Percentiles rank a stretch among this genome's conserved stretches.
Evolutionary conservation across 163 green algal genomes (phyloP).

Genomic region (Smithsoniella earleae): DNA sequence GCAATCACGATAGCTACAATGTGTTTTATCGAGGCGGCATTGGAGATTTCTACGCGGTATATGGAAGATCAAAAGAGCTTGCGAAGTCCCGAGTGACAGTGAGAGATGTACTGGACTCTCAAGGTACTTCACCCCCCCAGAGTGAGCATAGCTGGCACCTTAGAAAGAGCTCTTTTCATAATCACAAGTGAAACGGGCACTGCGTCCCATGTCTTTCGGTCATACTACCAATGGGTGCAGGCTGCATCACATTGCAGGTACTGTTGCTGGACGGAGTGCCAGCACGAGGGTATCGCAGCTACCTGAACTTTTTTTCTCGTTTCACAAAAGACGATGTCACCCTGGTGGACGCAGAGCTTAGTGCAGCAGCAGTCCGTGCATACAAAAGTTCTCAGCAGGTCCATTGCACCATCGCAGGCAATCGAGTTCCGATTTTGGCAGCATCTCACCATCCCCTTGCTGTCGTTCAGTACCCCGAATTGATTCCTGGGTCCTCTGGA

Average conservation of each 20-base stretch:
- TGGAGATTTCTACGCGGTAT: not conserved
- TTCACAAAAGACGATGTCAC: not conserved
- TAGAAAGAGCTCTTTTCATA: too few species aligned
- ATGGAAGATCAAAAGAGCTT: not conserved
- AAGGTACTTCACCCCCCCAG: too few species aligned
- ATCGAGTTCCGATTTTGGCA: not conserved
- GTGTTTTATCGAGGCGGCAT: not conserved
- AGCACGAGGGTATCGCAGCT: not conserved
- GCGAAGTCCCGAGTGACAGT: not conserved
- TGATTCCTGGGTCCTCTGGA: too few species aligned
- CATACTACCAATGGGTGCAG: too few species aligned
- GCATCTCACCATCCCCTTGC: not conserved
- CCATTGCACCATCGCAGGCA: not conserved
- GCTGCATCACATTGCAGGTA: not conserved
- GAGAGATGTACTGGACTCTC: not conserved
- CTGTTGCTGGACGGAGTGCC: not conserved
- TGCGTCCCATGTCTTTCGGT: too few species aligned
- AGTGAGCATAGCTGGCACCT: too few species aligned
- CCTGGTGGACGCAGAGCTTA: not conserved
- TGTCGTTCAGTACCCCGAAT: not conserved
- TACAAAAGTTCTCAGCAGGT: not conserved
- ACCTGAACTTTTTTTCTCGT: not conserved
- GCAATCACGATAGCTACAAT: slow-evolving; percentile 19
- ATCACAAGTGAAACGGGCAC: too few species aligned
- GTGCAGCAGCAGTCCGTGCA: not conserved